Base-by-base conservation (phyloP, 345 rosid species). In the Physaria fendleri region DNA sequence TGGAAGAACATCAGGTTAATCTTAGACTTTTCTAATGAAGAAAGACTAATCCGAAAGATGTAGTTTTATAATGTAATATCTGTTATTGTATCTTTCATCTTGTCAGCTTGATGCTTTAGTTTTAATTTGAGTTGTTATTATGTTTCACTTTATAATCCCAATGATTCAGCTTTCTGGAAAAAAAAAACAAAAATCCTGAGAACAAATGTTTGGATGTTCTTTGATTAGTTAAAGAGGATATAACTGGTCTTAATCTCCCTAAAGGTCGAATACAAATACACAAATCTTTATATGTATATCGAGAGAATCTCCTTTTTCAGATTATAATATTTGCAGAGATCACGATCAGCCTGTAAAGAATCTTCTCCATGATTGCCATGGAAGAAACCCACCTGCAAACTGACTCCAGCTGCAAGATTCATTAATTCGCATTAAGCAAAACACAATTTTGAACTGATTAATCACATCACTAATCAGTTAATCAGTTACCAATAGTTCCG, bases 321-420 rank as follows among this genome's bases (percentile, higher is more conserved):
- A 23, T 41, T 13, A 49, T 50, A 35, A 38, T 4, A 3, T 50
- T n/a, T 30, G 37, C n/a, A 59, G 54, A 28, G 58, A 59, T 44
- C 44, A 47, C 48, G 28, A 8, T 79, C 63, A 87, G 68, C 97
- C 93, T 17, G 93, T 77, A 75, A 90, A 87, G 84, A 90, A 91
- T 62, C 90, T 73, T 63, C 69, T 91, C 95, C 94, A 91, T 5
- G 96, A 83, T 64, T 85, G 96, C 91, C 98, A 87, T 18, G 95
- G 96, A 58, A 87, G 85, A 76, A 91, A 91, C 27, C 94, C 96
- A 59, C 96, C 96, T 87, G 77, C 77, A 59, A 38, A 46, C 56
- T n/a, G n/a, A n/a, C n/a, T n/a, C n/a, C n/a, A n/a, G n/a, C n/a
- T n/a, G n/a, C n/a, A n/a, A n/a, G n/a, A n/a, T n/a, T n/a, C n/a